phyloP scores from a whole-genome alignment of 202 grass and related monocot species.

The Cymbopogon flexuosus region DNA sequence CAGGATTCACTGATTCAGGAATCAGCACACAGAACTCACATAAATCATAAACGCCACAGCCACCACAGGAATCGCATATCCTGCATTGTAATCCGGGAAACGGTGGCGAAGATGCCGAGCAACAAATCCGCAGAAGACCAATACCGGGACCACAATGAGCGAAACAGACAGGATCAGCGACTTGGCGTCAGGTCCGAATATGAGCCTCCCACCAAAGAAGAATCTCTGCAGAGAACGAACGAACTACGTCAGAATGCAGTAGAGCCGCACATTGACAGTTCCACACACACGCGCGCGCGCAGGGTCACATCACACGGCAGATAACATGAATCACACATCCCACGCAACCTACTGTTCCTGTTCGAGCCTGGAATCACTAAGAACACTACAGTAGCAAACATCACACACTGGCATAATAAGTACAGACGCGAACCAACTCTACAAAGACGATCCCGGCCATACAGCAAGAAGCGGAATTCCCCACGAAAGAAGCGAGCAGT shows the following conservation, averaged over 20 bases:
- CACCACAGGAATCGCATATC: conserved; percentile 54
- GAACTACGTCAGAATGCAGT: conserved; percentile 11
- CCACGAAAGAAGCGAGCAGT: conserved; percentile 1
- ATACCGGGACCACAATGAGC: conserved; percentile 62
- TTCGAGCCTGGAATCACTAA: conserved; percentile 3
- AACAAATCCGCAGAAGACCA: conserved; percentile 74
- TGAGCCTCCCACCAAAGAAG: conserved; percentile 64
- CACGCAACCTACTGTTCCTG: conserved; percentile 7
- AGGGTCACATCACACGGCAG: neutral
- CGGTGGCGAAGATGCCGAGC: conserved; percentile 60
- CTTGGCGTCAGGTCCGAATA: conserved; percentile 80
- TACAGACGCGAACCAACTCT: neutral
- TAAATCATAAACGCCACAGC: conserved; percentile 52
- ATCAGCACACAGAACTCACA: conserved; percentile 43
- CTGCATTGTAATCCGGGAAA: conserved; percentile 54
- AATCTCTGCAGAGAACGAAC: conserved; percentile 51
- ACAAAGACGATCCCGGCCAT: neutral
- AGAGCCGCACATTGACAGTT: neutral
- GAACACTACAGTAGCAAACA: neutral
- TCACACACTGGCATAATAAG: neutral
- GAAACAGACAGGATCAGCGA: conserved; percentile 58
- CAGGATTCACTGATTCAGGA: neutral
- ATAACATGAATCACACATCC: neutral
- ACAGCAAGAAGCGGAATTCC: conserved; percentile 30
- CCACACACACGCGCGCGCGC: neutral